Conservation (phyloP, 2,329 filamentous ascomycete genomes). For the Cytospora paraplurivora region DNA sequence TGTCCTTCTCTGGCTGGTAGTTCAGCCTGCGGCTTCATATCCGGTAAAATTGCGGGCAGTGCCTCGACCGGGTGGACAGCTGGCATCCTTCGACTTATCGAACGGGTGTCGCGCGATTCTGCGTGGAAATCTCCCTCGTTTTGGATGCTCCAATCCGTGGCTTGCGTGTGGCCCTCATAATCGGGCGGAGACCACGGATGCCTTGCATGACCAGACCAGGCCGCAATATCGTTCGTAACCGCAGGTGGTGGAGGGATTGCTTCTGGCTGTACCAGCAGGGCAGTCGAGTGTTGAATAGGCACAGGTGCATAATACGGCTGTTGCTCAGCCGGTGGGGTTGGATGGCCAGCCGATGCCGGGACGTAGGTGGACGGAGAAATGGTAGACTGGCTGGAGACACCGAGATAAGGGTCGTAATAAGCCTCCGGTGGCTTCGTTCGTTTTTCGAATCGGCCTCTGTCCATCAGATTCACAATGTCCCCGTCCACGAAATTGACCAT, state of each 20-base stretch:
- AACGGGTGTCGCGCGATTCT: background rate
- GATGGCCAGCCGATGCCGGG: conserved; percentile 12
- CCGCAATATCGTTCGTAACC: conserved; percentile 6
- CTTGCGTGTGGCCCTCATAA: conserved; percentile 22
- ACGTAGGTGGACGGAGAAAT: conserved; percentile 18
- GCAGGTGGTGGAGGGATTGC: conserved; percentile 11
- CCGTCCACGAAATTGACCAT: conserved; percentile 29
- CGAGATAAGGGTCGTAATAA: conserved; percentile 28
- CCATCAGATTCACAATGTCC: conserved; percentile 27
- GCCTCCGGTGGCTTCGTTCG: conserved; percentile 20
- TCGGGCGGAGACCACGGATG: conserved; percentile 28
- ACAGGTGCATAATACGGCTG: conserved; percentile 7
- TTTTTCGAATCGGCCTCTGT: conserved; percentile 27
- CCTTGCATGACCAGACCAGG: conserved; percentile 20
- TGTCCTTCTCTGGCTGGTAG: conserved; percentile 23
- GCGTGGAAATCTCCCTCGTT: conserved; percentile 19
- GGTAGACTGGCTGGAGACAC: conserved; percentile 24
- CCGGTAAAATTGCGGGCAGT: conserved; percentile 25
- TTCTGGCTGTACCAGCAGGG: conserved; percentile 7
- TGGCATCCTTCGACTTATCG: background rate
- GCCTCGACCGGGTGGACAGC: conserved; percentile 15
- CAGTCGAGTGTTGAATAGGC: conserved; percentile 9
- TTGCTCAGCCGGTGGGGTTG: conserved; percentile 11
- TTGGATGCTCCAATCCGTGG: conserved; percentile 24
- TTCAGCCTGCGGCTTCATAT: conserved; percentile 26